These are phyloP conservation scores for Pterocarpus macrocarpus DNA, from an alignment of 306 rosid genomes.

Conservation along the genomic window DNA sequence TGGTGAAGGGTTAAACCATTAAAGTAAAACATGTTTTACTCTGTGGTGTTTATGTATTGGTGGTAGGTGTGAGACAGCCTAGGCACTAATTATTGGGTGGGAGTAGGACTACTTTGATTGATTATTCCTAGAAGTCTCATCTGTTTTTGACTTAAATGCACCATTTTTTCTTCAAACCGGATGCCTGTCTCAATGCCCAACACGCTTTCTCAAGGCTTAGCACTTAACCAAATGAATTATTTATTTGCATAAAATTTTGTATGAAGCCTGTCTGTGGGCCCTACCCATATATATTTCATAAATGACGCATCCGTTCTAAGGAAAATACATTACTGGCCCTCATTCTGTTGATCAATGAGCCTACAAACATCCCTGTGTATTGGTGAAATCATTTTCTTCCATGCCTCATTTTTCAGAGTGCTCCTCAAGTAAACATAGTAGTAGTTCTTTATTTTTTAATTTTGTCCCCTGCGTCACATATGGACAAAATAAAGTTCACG, in stretches of 20 bases:
- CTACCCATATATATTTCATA: slow-evolving; percentile 31
- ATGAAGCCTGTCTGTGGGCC: slow-evolving; percentile 4
- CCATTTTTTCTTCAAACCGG: slow-evolving; percentile 44
- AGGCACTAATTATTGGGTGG: slow-evolving; percentile 51
- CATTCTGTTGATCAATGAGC: slow-evolving; percentile 44
- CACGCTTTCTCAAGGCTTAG: slow-evolving; percentile 62
- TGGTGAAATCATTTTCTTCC: slow-evolving; percentile 45
- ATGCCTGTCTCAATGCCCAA: slow-evolving; percentile 63
- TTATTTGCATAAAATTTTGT: slow-evolving; percentile 26
- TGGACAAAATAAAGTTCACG: slow-evolving; percentile 61
- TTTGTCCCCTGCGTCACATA: slow-evolving; percentile 22
- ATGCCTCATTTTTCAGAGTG: slow-evolving; percentile 3
- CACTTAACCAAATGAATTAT: slow-evolving; percentile 37
- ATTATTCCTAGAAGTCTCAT: slow-evolving; percentile 75
- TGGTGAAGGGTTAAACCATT: background rate
- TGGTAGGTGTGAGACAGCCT: slow-evolving; percentile 6
- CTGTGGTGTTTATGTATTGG: slow-evolving; percentile 32
- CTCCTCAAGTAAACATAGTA: background rate
- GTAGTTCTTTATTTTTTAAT: background rate
- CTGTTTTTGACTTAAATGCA: slow-evolving; percentile 70
- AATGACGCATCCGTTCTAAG: slow-evolving; percentile 29
- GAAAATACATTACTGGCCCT: slow-evolving; percentile 36
- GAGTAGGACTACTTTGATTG: slow-evolving; percentile 52
- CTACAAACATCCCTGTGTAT: slow-evolving; percentile 58
- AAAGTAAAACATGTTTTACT: slow-evolving; percentile 35